Evolutionary conservation across 1,284 basidiomycete species (phyloP).

Genomic region (Heterobasidion parviporum): DNA sequence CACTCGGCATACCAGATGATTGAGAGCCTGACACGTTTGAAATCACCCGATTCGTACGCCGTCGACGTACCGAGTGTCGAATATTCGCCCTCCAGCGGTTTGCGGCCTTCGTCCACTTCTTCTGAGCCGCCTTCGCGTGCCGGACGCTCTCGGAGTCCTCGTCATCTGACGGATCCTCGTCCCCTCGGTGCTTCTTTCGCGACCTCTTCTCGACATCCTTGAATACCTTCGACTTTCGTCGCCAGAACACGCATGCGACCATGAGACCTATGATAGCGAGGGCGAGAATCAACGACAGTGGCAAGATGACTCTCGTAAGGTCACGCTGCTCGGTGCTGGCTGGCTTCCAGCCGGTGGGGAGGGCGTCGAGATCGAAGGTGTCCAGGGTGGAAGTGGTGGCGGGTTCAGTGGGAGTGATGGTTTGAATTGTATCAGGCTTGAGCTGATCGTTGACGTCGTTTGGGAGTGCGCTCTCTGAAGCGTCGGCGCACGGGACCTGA

Average conservation of each 20-base stretch:
- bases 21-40: neutral
- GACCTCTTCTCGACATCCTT: conserved; percentile 29
- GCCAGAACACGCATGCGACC: conserved; percentile 49
- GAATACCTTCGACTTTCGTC: conserved; percentile 22
- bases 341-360: conserved; percentile 51
- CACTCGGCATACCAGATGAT: neutral
- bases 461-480: neutral
- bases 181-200: conserved; percentile 21
- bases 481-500: neutral
- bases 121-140: conserved; percentile 41
- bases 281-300: conserved; percentile 52
- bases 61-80: conserved; percentile 44
- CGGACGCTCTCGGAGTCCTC: conserved; percentile 26
- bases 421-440: neutral
- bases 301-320: conserved; percentile 40
- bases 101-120: conserved; percentile 51
- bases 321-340: conserved; percentile 6
- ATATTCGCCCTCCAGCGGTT: conserved; percentile 58
- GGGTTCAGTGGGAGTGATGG: neutral
- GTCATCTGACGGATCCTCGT: conserved; percentile 23
- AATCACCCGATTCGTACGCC: conserved; percentile 25
- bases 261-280: conserved; percentile 49
- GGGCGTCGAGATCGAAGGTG: conserved; percentile 22
- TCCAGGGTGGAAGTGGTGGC: neutral
- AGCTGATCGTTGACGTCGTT: neutral